Conservation (phyloP, 805 yeast species). For the Nakazawaea laoshanensis region DNA sequence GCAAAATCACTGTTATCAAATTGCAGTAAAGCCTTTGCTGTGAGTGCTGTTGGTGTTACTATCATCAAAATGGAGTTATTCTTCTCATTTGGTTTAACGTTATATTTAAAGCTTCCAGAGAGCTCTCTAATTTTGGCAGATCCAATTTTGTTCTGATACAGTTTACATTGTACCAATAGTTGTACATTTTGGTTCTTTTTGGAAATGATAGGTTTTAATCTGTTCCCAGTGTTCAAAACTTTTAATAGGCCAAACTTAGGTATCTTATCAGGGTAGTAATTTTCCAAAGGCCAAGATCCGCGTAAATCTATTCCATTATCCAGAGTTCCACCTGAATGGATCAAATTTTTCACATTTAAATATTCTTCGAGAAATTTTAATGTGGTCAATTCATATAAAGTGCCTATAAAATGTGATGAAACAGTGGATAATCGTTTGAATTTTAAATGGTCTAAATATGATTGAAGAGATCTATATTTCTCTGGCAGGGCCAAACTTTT, state of each 20-base stretch:
- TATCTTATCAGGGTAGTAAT: constrained; percentile 14
- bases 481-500: too few species aligned
- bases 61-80: constrained; percentile 28
- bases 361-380: constrained; percentile 27
- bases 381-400: constrained; percentile 42
- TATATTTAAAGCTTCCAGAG: constrained; percentile 38
- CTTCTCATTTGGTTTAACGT: constrained; percentile 19
- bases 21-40: constrained; percentile 36
- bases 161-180: constrained; percentile 48
- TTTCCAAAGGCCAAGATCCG: constrained; percentile 39
- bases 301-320: constrained; percentile 51
- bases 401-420: constrained; percentile 45
- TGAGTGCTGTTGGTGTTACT: constrained; percentile 36
- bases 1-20: constrained; percentile 39
- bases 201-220: constrained; percentile 8
- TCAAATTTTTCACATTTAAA: constrained; percentile 28
- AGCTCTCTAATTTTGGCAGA: constrained; percentile 44
- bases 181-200: constrained; percentile 3
- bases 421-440: constrained; percentile 29
- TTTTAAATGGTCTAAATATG: constrained; percentile 24
- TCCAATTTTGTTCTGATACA: constrained; percentile 32
- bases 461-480: constrained; percentile 14
- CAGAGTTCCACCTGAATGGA: constrained; percentile 44
- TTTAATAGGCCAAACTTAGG: constrained; percentile 4
- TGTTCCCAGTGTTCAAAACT: constrained; percentile 8